Evolutionary conservation across 257 asterid species (phyloP).

Genomic region (Forsythia suspensa): DNA sequence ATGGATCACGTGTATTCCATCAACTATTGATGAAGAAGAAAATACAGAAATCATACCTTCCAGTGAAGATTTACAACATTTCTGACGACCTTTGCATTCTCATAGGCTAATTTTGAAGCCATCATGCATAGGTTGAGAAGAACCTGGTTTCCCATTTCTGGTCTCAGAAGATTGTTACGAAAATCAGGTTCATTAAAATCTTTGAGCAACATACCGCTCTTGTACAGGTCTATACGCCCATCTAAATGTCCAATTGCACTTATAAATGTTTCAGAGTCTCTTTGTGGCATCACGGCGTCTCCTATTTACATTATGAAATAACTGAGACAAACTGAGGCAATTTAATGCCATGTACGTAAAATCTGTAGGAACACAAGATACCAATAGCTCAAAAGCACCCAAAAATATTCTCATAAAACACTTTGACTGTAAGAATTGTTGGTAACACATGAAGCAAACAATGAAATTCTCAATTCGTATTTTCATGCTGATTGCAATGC

Average conservation of each 20-base stretch:
- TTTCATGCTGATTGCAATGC: not conserved
- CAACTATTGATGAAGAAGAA: not conserved
- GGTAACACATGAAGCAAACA: not conserved
- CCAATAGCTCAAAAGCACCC: not conserved
- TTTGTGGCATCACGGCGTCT: conserved; percentile 35
- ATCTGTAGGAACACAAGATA: not conserved
- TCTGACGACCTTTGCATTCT: conserved; percentile 72
- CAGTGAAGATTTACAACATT: conserved; percentile 69
- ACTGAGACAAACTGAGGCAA: not conserved
- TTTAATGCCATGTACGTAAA: no score
- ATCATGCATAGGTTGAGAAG: conserved; percentile 84
- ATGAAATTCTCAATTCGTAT: not conserved
- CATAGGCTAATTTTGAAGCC: conserved; percentile 88
- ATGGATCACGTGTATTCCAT: not conserved
- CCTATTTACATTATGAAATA: no score
- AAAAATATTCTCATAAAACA: not conserved
- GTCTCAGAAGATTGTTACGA: conserved; percentile 23
- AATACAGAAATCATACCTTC: conserved; percentile 53
- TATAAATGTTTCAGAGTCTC: conserved; percentile 75
- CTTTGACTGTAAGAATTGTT: not conserved
- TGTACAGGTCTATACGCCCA: conserved; percentile 63
- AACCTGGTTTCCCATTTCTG: conserved; percentile 48
- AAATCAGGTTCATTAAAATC: conserved; percentile 23
- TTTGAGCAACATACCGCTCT: conserved; percentile 18
- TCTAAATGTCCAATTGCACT: conserved; percentile 90